Conservation (phyloP, 495 filamentous ascomycete genomes). For the Lasiosphaeris hirsuta region DNA sequence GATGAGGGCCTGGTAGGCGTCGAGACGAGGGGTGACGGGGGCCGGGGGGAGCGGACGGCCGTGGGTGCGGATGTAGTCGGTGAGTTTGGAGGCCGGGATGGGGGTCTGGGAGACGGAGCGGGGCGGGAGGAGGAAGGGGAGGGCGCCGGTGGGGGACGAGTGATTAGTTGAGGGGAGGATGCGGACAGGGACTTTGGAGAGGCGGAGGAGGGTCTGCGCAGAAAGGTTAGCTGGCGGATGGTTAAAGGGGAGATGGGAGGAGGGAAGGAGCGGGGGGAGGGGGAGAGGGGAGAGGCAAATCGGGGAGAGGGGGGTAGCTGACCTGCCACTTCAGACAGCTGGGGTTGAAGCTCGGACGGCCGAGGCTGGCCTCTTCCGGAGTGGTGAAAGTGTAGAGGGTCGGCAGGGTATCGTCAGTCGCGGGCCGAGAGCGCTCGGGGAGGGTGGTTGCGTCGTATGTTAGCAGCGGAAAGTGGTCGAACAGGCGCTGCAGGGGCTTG, state of each 20-base stretch:
- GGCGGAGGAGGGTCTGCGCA: constrained; percentile 75
- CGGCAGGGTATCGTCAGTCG: constrained; percentile 48
- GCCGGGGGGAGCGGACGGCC: constrained; percentile 8
- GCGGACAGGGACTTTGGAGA: constrained; percentile 65
- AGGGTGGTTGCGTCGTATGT: constrained; percentile 76
- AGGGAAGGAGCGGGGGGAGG: constrained; percentile 2
- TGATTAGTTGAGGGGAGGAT: constrained; percentile 83
- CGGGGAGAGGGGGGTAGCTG: constrained; percentile 26
- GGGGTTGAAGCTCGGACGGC: constrained; percentile 82
- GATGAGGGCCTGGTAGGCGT: constrained; percentile 79
- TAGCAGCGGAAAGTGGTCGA: constrained; percentile 75
- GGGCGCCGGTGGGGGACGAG: constrained; percentile 78
- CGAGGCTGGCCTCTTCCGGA: constrained; percentile 56
- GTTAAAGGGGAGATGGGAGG: background rate
- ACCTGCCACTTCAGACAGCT: constrained; percentile 97
- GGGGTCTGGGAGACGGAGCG: constrained; percentile 25
- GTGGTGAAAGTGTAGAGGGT: constrained; percentile 77
- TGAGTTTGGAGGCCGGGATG: constrained; percentile 49
- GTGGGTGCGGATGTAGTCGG: constrained; percentile 59
- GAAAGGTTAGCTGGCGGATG: background rate
- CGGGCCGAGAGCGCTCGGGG: constrained; percentile 58
- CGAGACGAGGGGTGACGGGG: constrained; percentile 38
- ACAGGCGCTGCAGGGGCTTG: constrained; percentile 71
- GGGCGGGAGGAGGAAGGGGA: constrained; percentile 80
- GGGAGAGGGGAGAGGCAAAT: constrained; percentile 4